phyloP scores from a whole-genome alignment of 208 protist genomes.

The Tritrichomonas musculus region DNA sequence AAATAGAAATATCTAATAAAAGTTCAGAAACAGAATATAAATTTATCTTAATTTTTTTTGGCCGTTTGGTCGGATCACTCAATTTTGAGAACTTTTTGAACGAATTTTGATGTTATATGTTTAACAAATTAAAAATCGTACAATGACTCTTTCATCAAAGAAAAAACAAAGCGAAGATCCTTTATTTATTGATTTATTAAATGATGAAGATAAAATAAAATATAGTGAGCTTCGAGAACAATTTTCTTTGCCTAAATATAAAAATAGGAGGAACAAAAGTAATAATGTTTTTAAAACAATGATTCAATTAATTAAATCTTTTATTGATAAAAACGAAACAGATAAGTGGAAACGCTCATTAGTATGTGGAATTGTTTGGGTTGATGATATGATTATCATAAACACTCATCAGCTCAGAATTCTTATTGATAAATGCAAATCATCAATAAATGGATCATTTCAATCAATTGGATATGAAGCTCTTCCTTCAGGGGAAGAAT shows the following conservation, averaged over 20 bases:
- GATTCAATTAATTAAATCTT: background rate
- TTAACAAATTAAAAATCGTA: too few relatives aligned
- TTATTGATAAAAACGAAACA: background rate
- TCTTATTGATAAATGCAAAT: background rate
- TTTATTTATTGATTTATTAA: background rate
- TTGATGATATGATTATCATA: background rate
- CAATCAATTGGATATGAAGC: conserved; percentile 19
- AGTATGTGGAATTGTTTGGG: background rate
- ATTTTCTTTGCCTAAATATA: background rate
- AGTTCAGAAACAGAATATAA: too few relatives aligned
- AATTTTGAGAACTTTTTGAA: too few relatives aligned
- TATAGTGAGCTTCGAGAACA: background rate
- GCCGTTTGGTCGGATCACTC: too few relatives aligned
- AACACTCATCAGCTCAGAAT: background rate
- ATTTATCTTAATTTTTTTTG: too few relatives aligned
- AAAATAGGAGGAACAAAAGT: background rate
- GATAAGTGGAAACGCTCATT: background rate
- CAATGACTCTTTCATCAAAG: too few relatives aligned
- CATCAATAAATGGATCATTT: conserved; percentile 20
- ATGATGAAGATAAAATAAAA: background rate
- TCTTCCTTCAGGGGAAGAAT: background rate
- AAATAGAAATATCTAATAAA: too few relatives aligned
- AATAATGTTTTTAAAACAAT: background rate
- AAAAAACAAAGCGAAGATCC: too few relatives aligned
- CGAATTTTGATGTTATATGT: too few relatives aligned